phyloP scores from a whole-genome alignment of 768 basidiomycete species.

The Serpula lacrymans region DNA sequence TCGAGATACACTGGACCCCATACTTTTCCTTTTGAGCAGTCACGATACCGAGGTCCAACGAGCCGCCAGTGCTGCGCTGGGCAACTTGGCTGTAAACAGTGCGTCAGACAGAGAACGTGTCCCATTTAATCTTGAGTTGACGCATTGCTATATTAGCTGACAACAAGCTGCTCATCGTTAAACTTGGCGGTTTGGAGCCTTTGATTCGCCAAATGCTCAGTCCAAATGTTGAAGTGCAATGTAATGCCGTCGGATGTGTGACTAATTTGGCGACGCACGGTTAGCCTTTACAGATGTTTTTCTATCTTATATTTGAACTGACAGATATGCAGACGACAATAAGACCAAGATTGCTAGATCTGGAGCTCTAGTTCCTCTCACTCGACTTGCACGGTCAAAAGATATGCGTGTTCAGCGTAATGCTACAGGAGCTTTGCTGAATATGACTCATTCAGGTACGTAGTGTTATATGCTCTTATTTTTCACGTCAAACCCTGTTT shows the following conservation, averaged over 20 bases:
- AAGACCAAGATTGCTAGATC: constrained; percentile 99
- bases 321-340: constrained; percentile 76
- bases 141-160: constrained; percentile 57
- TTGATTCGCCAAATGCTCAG: constrained; percentile 98
- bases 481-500: constrained; percentile 4
- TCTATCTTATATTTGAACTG: constrained; percentile 7
- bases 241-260: constrained; percentile 98
- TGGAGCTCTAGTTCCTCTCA: constrained; percentile 95
- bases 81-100: constrained; percentile 98
- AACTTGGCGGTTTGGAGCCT: constrained; percentile 95
- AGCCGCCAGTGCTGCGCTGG: constrained; percentile 94
- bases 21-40: constrained; percentile 93
- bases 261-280: constrained; percentile 99
- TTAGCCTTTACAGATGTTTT: constrained; percentile 35
- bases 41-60: constrained; percentile 99
- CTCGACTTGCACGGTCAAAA: constrained; percentile 92
- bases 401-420: constrained; percentile 99
- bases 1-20: constrained; percentile 95
- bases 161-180: constrained; percentile 98
- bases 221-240: constrained; percentile 98
- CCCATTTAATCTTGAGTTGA: constrained; percentile 2
- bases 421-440: constrained; percentile 94
- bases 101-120: constrained; percentile 33
- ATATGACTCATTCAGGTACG: constrained; percentile 98
- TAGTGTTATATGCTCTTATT: neutral